Evolutionary conservation across 2,329 filamentous ascomycete genomes (phyloP).

Genomic region (Shiraia bambusicola): DNA sequence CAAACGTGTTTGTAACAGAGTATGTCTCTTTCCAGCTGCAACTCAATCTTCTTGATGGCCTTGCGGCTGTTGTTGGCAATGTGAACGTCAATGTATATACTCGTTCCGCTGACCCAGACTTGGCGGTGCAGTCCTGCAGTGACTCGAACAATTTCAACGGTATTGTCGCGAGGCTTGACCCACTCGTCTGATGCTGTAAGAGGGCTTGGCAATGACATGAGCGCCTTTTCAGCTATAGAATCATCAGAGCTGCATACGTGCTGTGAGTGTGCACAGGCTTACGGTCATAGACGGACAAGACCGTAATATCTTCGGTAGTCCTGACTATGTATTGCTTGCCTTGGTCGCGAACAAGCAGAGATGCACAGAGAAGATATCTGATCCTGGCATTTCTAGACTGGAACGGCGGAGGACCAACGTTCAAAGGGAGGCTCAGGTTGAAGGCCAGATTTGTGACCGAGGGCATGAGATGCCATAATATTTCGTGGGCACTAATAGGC

Average conservation of each 20-base stretch:
- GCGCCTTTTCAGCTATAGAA: constrained; percentile 52
- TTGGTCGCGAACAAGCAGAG: constrained; percentile 51
- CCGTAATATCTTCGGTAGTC: constrained; percentile 52
- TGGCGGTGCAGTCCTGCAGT: constrained; percentile 59
- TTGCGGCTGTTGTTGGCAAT: constrained; percentile 54
- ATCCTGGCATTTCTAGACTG: constrained; percentile 55
- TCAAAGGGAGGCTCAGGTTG: constrained; percentile 55
- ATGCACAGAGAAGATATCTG: constrained; percentile 52
- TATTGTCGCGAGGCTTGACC: constrained; percentile 42
- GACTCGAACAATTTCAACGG: constrained; percentile 49
- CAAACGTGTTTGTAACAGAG: constrained; percentile 54
- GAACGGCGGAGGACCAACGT: constrained; percentile 58
- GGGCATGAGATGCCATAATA: constrained; percentile 54
- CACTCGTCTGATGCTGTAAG: constrained; percentile 54
- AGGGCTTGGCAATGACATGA: constrained; percentile 55
- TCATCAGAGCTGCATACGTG: constrained; percentile 8
- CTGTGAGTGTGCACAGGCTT: constrained; percentile 19
- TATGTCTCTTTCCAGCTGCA: constrained; percentile 55
- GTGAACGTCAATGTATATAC: constrained; percentile 57
- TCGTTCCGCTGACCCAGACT: constrained; percentile 59
- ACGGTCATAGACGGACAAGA: constrained; percentile 59
- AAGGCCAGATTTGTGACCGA: constrained; percentile 54
- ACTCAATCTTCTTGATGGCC: constrained; percentile 52
- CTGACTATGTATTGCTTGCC: constrained; percentile 54
- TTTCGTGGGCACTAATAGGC: constrained; percentile 40